Evolutionary conservation across 2,329 filamentous ascomycete species (phyloP).

Genomic region (Acephala macrosclerotiorum): DNA sequence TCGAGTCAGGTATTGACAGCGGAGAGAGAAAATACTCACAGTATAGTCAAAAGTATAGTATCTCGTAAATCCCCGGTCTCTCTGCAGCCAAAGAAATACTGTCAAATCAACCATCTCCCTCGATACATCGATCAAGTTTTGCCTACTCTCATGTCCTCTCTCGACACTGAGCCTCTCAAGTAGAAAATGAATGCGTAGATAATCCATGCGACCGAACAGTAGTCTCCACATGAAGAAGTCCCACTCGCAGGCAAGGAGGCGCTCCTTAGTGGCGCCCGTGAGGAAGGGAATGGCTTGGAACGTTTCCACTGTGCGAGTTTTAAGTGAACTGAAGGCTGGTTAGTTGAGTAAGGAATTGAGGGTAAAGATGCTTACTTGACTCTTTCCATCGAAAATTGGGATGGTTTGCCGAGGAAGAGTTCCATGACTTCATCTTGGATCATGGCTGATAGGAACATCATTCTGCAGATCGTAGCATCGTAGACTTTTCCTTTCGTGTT

Average conservation of each 20-base stretch:
- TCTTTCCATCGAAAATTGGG: slow-evolving; percentile 24
- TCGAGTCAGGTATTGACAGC: not conserved
- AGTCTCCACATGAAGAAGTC: slow-evolving; percentile 24
- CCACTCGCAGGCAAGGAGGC: slow-evolving; percentile 2
- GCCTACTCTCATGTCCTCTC: slow-evolving; percentile 27
- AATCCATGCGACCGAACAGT: slow-evolving; percentile 23
- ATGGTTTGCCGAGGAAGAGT: slow-evolving; percentile 27
- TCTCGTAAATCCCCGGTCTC: slow-evolving; percentile 22
- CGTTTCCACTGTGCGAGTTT: slow-evolving; percentile 17
- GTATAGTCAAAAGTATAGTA: slow-evolving; percentile 29
- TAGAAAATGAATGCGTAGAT: slow-evolving; percentile 29
- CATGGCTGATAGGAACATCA: slow-evolving; percentile 17
- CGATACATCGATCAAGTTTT: slow-evolving; percentile 27
- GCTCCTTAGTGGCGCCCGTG: slow-evolving; percentile 24
- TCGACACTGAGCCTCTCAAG: slow-evolving; percentile 31
- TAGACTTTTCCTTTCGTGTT: slow-evolving; percentile 44
- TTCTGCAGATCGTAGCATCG: slow-evolving; percentile 41
- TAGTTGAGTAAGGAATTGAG: not conserved
- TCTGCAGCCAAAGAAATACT: slow-evolving; percentile 31
- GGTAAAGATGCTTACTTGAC: slow-evolving; percentile 24
- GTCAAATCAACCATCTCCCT: slow-evolving; percentile 31
- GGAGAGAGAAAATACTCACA: slow-evolving; percentile 15
- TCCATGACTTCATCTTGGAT: slow-evolving; percentile 34
- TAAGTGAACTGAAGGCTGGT: slow-evolving; percentile 19
- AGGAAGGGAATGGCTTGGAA: slow-evolving; percentile 18